Base-by-base conservation (phyloP, 768 basidiomycete genomes). In the Calocybe indica region DNA sequence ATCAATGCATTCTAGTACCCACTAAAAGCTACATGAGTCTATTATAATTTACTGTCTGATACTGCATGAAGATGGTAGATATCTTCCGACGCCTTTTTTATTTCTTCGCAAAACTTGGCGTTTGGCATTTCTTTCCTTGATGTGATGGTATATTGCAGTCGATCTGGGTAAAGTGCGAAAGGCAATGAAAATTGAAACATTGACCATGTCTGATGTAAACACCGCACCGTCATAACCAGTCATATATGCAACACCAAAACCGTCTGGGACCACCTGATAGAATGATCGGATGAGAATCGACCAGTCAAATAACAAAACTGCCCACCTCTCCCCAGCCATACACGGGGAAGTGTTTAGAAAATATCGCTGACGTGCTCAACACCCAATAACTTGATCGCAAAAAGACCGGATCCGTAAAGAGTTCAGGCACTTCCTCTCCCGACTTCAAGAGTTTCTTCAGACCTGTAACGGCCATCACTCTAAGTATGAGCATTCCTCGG, bases 221-320 rank as follows among this genome's bases (percentile, higher is more conserved):
- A 12, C 62, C 78, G 46, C 48, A 85, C 86, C 82, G 53, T 88
- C 80, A 57, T 80, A 86, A 35, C 89, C 88, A n/a, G 93, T 93
- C 79, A 92, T 84, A 60, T 97, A 97, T 9, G 92, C 87, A 30
- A 97, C 85, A 31, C 94, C 94, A 60, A 94, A 97, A 1, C 94
- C 94, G 54, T 96, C 85, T 1, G 89, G 84, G 22, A 95, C 91
- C 39, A 97, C 88, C 77, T 78, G 48, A n/a, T 32, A 36, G 7
- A 14, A 15, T 31, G 7, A 48, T 47, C 46, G 30, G 12, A 34
- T 35, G 10, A 7, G 8, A 13, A 13, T n/a, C n/a, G 0, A 12
- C 7, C n/a, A 8, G 12, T 6, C 22, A 37, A 13, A 6, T 31
- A 40, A 48, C 33, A 37, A 46, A 40, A 32, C 3, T 9, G 58